Percentiles rank a stretch among this genome's conserved stretches.
These are phyloP conservation scores for Saccharomycopsis amapae DNA, from an alignment of 805 yeast species.

Conservation along the genomic window DNA sequence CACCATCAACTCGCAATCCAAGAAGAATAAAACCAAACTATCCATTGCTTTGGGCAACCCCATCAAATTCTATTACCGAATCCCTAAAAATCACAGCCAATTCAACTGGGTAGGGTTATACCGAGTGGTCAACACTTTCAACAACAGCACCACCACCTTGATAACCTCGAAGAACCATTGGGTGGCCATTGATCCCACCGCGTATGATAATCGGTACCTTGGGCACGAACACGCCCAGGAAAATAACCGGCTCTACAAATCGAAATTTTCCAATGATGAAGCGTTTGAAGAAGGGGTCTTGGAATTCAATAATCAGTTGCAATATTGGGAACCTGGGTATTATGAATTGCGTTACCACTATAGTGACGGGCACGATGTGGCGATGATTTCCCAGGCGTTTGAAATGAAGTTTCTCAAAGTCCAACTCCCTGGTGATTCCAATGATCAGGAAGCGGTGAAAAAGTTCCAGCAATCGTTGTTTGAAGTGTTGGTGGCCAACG, in stretches of 20 bases:
- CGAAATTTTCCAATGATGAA: slow-evolving; percentile 14
- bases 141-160: slow-evolving; percentile 47
- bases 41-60: slow-evolving; percentile 42
- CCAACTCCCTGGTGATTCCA: slow-evolving; percentile 25
- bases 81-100: slow-evolving; percentile 40
- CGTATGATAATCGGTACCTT: slow-evolving; percentile 27
- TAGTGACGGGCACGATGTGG: slow-evolving; percentile 62
- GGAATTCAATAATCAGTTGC: slow-evolving; percentile 39
- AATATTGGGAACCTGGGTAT: slow-evolving; percentile 61
- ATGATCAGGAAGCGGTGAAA: slow-evolving; percentile 13
- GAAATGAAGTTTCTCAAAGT: slow-evolving; percentile 41
- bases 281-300: slow-evolving; percentile 37
- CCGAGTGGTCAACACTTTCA: slow-evolving; percentile 51
- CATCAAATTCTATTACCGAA: slow-evolving; percentile 45
- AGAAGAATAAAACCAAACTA: slow-evolving; percentile 12
- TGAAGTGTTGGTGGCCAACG: slow-evolving; percentile 5
- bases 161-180: slow-evolving; percentile 63
- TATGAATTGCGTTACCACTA: slow-evolving; percentile 71
- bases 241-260: neutral
- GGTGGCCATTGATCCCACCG: slow-evolving; percentile 38
- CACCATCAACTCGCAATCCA: neutral
- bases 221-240: slow-evolving; percentile 16
- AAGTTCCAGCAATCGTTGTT: slow-evolving; percentile 10
- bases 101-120: slow-evolving; percentile 78
- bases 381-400: slow-evolving; percentile 57